Conservation (phyloP, 1,139 yeast genomes). For the Yamadazyma taylorii region DNA sequence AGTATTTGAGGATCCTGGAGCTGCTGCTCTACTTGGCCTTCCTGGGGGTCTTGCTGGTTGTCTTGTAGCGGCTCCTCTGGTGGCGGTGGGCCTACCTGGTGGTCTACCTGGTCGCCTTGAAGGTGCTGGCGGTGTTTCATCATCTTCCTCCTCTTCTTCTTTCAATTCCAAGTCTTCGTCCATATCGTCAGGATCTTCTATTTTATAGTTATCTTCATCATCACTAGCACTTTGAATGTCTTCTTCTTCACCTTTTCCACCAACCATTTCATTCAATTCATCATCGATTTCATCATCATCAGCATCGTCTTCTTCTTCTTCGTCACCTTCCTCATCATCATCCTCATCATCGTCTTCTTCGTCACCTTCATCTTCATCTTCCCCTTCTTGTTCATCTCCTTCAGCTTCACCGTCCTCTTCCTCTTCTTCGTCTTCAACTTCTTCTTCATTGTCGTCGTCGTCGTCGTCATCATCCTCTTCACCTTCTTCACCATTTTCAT, state of each 20-base stretch:
- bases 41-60: constrained; percentile 8
- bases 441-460: constrained; percentile 18
- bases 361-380: constrained; percentile 24
- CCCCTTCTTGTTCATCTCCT: constrained; percentile 26
- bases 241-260: constrained; percentile 25
- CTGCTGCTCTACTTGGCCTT: background rate
- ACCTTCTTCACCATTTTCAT: constrained; percentile 19
- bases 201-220: constrained; percentile 35
- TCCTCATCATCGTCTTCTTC: constrained; percentile 14
- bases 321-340: constrained; percentile 20
- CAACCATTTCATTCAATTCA: constrained; percentile 25
- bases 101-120: background rate
- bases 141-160: constrained; percentile 26
- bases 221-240: constrained; percentile 25
- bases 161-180: constrained; percentile 43
- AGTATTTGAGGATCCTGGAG: no score
- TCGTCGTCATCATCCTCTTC: constrained; percentile 17
- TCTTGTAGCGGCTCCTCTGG: background rate
- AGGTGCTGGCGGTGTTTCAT: constrained; percentile 7
- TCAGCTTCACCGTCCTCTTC: constrained; percentile 25
- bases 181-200: constrained; percentile 42
- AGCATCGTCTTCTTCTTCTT: constrained; percentile 19
- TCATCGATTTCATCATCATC: constrained; percentile 25
- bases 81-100: background rate
- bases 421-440: constrained; percentile 19